These are phyloP conservation scores for Coemansia sp. DNA, from an alignment of 192 early-diverging fungal species.

Conservation along the genomic window DNA sequence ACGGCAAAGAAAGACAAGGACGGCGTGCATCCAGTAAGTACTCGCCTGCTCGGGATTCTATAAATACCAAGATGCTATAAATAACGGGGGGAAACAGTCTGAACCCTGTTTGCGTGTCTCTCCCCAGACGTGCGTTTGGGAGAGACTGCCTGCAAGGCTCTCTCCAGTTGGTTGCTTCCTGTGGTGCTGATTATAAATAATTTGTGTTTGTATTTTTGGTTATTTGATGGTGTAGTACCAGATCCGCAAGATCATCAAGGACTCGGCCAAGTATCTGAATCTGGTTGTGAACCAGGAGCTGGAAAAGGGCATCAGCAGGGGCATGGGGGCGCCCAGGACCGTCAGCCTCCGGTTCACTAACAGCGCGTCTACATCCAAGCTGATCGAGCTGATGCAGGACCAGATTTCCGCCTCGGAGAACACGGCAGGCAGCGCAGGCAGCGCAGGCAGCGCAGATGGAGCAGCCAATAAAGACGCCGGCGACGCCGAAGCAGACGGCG, in stretches of 20 bases:
- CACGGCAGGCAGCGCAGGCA: too few species aligned
- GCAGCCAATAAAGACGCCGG: too few species aligned
- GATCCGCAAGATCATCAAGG: slow-evolving; percentile 34
- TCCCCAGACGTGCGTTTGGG: too few species aligned
- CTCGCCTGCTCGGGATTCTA: too few species aligned
- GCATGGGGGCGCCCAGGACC: slow-evolving; percentile 15
- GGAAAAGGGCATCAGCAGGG: slow-evolving; percentile 9
- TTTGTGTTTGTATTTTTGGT: slow-evolving; percentile 2
- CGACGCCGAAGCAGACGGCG: too few species aligned
- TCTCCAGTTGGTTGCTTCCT: too few species aligned
- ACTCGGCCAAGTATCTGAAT: slow-evolving; percentile 40
- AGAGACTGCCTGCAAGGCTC: too few species aligned
- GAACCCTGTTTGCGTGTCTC: too few species aligned
- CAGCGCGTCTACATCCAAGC: slow-evolving; percentile 18
- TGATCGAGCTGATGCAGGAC: slow-evolving; percentile 21
- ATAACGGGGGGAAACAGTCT: too few species aligned
- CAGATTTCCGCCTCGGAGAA: slow-evolving; percentile 8
- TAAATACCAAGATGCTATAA: too few species aligned
- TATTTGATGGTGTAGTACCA: slow-evolving; percentile 24
- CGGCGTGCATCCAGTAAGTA: slow-evolving; percentile 20
- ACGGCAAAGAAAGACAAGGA: slow-evolving; percentile 13
- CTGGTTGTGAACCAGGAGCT: slow-evolving; percentile 42
- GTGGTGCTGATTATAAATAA: too few species aligned
- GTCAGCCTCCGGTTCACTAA: slow-evolving; percentile 31
- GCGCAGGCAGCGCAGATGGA: too few species aligned